Base-by-base conservation (phyloP, 306 rosid genomes). In the Chamaecrista fasciculata region DNA sequence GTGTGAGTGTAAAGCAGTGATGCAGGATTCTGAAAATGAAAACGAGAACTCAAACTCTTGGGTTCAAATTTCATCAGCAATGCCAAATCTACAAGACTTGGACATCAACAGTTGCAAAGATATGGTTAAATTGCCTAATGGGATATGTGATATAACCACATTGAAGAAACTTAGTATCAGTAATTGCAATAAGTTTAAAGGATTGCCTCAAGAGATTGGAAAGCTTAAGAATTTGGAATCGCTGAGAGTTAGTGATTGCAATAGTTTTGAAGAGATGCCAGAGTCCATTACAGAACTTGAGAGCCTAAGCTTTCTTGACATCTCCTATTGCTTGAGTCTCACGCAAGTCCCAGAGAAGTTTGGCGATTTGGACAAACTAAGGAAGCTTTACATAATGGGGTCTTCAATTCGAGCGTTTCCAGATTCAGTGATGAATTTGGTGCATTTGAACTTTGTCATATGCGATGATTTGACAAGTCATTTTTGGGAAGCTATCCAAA, bases 41-140 rank as follows among this genome's bases (percentile, higher is more conserved):
- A n/a, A n/a, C n/a, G n/a, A n/a, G n/a, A n/a, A n/a, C n/a, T n/a
- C n/a, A n/a, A n/a, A n/a, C 20, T 19, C 20, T 20, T 11, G 10
- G 8, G 11, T 43, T 3, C 6, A 18, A 33, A 36, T 67, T 52
- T 67, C 73, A 21, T 2, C 2, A 36, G 33, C 37, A 12, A 2
- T 68, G 50, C 63, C 63, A 15, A 68, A 36, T 14, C 60, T 68
- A 15, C 4, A 3, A 24, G 62, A 68, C 36, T 14, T 68, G 33
- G 39, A 68, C 14, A 51, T 68, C n/a, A 63, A 68, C n/a, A 14
- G 46, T 65, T 65, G 70, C 43, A 44, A 15, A 15, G 70, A 66
- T 20, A 7, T 66, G 2, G 44, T 9, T 6, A 20, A 48, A 29
- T 48, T 66, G 20, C 71, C 60, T 18, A 4, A 5, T 15, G 26